Evolutionary conservation across 2,329 filamentous ascomycete species (phyloP).

Genomic region (Microcyclosporella mali): DNA sequence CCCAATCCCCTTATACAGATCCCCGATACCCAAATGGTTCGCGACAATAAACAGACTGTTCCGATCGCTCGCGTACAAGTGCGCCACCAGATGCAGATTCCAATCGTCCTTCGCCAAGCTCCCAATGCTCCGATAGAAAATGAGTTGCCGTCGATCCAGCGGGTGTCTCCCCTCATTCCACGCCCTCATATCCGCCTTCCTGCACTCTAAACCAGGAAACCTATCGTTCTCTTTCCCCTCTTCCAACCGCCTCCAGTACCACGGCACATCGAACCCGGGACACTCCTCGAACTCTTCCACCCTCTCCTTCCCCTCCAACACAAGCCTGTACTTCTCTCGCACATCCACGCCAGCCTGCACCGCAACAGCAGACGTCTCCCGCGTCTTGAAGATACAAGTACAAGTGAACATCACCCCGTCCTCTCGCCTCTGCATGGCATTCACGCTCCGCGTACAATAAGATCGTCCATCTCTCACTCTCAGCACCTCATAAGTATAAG

Average conservation of each 20-base stretch:
- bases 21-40: slow-evolving; percentile 39
- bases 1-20: slow-evolving; percentile 36
- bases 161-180: slow-evolving; percentile 37
- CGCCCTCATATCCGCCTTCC: slow-evolving; percentile 46
- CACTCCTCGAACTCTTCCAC: slow-evolving; percentile 22
- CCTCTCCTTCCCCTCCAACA: slow-evolving; percentile 28
- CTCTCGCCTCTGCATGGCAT: slow-evolving; percentile 39
- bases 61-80: slow-evolving; percentile 50
- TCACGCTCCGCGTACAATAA: slow-evolving; percentile 46
- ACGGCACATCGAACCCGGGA: slow-evolving; percentile 27
- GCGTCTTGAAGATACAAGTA: slow-evolving; percentile 45
- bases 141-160: slow-evolving; percentile 34
- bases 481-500: slow-evolving; percentile 45
- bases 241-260: slow-evolving; percentile 26
- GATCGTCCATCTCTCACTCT: slow-evolving; percentile 44
- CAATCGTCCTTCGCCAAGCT: slow-evolving; percentile 28
- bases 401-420: slow-evolving; percentile 44
- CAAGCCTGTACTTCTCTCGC: slow-evolving; percentile 27
- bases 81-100: slow-evolving; percentile 52
- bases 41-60: slow-evolving; percentile 47
- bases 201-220: slow-evolving; percentile 39
- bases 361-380: slow-evolving; percentile 28
- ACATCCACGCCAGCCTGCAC: slow-evolving; percentile 29
- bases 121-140: slow-evolving; percentile 38
- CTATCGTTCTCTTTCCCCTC: slow-evolving; percentile 28